Evolutionary conservation across 345 rosid genomes (phyloP).

Genomic region (Noccaea caerulescens): DNA sequence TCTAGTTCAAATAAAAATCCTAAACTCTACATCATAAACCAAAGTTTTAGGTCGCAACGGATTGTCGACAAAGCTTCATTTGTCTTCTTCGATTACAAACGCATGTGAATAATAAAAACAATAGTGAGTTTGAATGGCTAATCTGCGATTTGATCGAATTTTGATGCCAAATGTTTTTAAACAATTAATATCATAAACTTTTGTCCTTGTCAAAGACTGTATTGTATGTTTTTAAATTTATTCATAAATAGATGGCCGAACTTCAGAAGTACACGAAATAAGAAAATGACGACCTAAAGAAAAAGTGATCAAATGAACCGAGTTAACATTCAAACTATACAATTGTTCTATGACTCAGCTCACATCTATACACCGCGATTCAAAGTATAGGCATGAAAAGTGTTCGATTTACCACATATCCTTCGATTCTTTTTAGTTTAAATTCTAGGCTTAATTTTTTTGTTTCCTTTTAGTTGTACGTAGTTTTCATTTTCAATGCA

Average conservation of each 20-base stretch:
- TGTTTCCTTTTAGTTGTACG: too few relatives aligned
- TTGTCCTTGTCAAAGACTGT: not conserved
- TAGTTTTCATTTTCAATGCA: too few relatives aligned
- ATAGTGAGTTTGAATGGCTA: not conserved
- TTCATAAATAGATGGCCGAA: not conserved
- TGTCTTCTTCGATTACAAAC: constrained; percentile 18
- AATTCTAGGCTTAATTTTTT: too few relatives aligned
- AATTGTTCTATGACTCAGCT: too few relatives aligned
- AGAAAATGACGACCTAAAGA: not conserved
- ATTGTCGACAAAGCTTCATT: not conserved
- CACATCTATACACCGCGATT: too few relatives aligned
- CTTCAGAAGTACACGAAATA: not conserved
- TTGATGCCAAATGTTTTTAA: constrained; percentile 11
- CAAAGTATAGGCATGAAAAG: too few relatives aligned
- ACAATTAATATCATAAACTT: not conserved
- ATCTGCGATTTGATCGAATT: not conserved
- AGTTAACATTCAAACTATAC: not conserved
- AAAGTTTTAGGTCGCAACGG: constrained; percentile 1
- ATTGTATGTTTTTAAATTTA: not conserved
- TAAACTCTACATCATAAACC: not conserved
- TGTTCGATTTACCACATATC: too few relatives aligned
- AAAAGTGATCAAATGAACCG: not conserved
- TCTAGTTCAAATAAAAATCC: too few relatives aligned
- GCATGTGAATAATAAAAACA: constrained; percentile 14
- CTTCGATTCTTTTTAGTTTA: too few relatives aligned